These are phyloP conservation scores for Aspergillus chevalieri DNA, from an alignment of 2,329 filamentous ascomycete genomes.

Conservation along the genomic window DNA sequence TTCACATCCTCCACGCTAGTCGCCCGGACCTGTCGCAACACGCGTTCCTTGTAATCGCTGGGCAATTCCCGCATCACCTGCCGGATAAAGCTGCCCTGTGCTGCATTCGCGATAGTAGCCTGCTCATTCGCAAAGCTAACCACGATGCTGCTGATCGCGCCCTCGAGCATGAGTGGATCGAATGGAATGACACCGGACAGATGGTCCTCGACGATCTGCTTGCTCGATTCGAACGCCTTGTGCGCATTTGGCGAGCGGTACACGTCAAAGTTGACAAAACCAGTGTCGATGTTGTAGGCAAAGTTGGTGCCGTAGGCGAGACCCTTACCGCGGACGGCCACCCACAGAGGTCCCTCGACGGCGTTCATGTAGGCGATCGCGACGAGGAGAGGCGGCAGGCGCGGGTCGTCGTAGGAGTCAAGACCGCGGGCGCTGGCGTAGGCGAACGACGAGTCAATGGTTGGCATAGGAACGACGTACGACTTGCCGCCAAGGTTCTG, in stretches of 20 bases:
- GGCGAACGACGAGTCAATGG: constrained; percentile 86
- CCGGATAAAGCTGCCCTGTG: constrained; percentile 74
- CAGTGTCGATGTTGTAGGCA: constrained; percentile 68
- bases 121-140: constrained; percentile 82
- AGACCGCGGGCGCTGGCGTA: constrained; percentile 70
- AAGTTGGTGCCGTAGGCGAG: constrained; percentile 87
- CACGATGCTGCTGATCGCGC: constrained; percentile 84
- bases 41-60: constrained; percentile 68
- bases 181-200: constrained; percentile 65
- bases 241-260: constrained; percentile 85
- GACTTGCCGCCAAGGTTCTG: constrained; percentile 66
- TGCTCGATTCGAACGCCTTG: constrained; percentile 75
- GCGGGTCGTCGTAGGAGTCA: constrained; percentile 67
- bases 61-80: constrained; percentile 71
- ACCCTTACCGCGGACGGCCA: constrained; percentile 83
- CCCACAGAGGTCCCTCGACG: constrained; percentile 91
- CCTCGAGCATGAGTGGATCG: constrained; percentile 77
- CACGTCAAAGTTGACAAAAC: constrained; percentile 74
- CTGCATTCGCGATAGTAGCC: constrained; percentile 74
- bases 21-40: constrained; percentile 69
- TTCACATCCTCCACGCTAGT: constrained; percentile 74
- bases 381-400: constrained; percentile 77
- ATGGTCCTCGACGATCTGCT: constrained; percentile 67
- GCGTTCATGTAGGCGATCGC: constrained; percentile 87
- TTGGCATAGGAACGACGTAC: constrained; percentile 81